Percentiles rank a stretch among this genome's conserved stretches.
These are phyloP conservation scores for Rhodosporidiobolus sp. DNA, from an alignment of 768 basidiomycete genomes.

Conservation along the genomic window DNA sequence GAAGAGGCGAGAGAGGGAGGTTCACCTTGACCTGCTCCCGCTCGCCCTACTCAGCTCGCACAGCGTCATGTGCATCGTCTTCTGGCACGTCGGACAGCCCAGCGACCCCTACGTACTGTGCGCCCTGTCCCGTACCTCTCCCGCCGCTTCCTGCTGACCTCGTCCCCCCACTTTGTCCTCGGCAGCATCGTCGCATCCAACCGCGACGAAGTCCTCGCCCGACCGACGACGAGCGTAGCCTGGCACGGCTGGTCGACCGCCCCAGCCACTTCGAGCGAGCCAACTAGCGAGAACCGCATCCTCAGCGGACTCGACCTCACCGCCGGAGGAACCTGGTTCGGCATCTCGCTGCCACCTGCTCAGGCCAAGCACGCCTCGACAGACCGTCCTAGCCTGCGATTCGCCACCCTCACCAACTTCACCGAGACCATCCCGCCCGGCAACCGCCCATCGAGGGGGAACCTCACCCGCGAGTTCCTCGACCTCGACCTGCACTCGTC, in stretches of 20 bases:
- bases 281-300: constrained; percentile 9
- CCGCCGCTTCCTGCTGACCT: neutral
- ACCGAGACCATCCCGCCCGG: constrained; percentile 34
- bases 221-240: constrained; percentile 46
- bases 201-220: constrained; percentile 49
- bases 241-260: constrained; percentile 46
- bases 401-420: constrained; percentile 45
- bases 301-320: constrained; percentile 47
- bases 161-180: neutral
- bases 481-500: neutral
- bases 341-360: constrained; percentile 42
- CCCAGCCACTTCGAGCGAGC: neutral
- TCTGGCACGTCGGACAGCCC: neutral
- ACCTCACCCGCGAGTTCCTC: constrained; percentile 46
- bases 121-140: neutral
- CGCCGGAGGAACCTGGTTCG: constrained; percentile 50
- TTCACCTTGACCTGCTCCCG: too few species aligned
- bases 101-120: constrained; percentile 9
- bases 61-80: constrained; percentile 31
- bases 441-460: constrained; percentile 42
- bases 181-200: constrained; percentile 48
- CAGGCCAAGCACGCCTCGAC: neutral
- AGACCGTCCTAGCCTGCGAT: neutral
- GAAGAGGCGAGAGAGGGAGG: too few species aligned
- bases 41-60: too few species aligned